These are phyloP conservation scores for Marasmius fiardii DNA, from an alignment of 1,284 basidiomycete genomes.

Conservation along the genomic window DNA sequence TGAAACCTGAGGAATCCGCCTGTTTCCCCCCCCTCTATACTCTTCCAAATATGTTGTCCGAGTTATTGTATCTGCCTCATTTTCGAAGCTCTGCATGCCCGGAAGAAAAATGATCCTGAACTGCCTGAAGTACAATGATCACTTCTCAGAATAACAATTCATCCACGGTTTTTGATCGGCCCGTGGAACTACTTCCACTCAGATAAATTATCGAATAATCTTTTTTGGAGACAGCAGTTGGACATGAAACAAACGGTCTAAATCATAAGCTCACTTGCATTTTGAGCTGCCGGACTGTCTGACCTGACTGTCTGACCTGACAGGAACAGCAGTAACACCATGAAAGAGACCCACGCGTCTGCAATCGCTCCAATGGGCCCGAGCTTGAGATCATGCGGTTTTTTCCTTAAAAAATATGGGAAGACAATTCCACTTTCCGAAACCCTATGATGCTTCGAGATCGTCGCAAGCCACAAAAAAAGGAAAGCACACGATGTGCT, in stretches of 20 bases:
- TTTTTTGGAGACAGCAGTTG: too few species aligned
- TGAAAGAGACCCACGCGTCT: slow-evolving; percentile 64
- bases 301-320: slow-evolving; percentile 45
- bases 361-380: slow-evolving; percentile 56
- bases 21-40: too few species aligned
- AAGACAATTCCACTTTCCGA: slow-evolving; percentile 69
- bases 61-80: too few species aligned
- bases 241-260: too few species aligned
- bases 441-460: slow-evolving; percentile 37
- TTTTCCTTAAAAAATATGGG: slow-evolving; percentile 62
- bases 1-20: too few species aligned
- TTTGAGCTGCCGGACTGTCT: too few species aligned
- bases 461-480: slow-evolving; percentile 2
- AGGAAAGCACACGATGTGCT: slow-evolving; percentile 17
- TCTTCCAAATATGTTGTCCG: too few species aligned
- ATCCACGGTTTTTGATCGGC: slow-evolving; percentile 55
- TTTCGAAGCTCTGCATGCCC: too few species aligned
- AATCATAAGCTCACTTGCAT: too few species aligned
- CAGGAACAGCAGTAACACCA: slow-evolving; percentile 63
- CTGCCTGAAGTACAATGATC: too few species aligned
- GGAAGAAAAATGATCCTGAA: too few species aligned
- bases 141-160: too few species aligned
- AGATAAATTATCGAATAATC: slow-evolving; percentile 66
- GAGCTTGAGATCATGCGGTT: slow-evolving; percentile 53
- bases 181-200: slow-evolving; percentile 71